These are phyloP conservation scores for Gymnopilus junonius DNA, from an alignment of 768 basidiomycete genomes.

Conservation along the genomic window DNA sequence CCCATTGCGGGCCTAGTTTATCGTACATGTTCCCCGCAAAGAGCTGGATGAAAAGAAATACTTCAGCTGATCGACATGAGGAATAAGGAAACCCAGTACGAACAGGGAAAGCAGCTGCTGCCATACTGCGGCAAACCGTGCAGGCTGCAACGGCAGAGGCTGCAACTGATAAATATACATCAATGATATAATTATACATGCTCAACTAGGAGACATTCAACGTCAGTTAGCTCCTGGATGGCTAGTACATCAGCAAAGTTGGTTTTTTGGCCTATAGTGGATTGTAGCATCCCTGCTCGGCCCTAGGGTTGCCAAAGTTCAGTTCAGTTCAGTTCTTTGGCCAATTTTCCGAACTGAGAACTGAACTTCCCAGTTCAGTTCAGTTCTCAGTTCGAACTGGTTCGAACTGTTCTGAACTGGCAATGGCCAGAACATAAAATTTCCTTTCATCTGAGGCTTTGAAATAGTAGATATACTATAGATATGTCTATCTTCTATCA, in stretches of 20 bases:
- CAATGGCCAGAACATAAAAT: too few species aligned
- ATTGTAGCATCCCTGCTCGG: background rate
- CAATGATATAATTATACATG: background rate
- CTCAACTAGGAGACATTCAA: background rate
- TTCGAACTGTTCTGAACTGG: too few species aligned
- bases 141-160: background rate
- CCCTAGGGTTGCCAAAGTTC: too few species aligned
- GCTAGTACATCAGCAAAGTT: background rate
- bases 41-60: background rate
- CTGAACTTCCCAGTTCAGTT: too few species aligned
- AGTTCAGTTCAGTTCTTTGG: too few species aligned
- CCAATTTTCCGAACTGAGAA: too few species aligned
- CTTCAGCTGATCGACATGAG: background rate
- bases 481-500: too few species aligned
- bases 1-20: background rate
- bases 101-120: background rate
- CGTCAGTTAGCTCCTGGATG: background rate
- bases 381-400: too few species aligned
- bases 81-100: background rate
- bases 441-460: too few species aligned
- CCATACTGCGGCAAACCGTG: background rate
- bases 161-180: background rate
- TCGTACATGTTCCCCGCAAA: background rate
- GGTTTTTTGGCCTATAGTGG: background rate
- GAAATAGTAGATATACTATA: too few species aligned